These are phyloP conservation scores for Aspergillus alliaceus DNA, from an alignment of 2,329 filamentous ascomycete genomes.

Conservation along the genomic window DNA sequence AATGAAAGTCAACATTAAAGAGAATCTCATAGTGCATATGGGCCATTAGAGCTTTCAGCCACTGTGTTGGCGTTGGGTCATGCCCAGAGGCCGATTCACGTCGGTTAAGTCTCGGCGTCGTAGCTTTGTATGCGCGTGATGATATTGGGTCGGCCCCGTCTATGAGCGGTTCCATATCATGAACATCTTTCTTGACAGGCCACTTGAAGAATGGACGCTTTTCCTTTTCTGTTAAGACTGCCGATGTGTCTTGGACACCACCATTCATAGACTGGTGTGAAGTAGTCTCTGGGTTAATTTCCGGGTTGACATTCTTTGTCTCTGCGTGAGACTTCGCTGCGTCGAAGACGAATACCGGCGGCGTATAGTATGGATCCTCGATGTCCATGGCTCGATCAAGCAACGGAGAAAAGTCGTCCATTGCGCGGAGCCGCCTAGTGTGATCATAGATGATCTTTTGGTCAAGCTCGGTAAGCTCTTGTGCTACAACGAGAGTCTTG, in stretches of 20 bases:
- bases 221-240: neutral
- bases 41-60: conserved; percentile 1
- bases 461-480: neutral
- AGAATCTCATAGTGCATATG: conserved; percentile 4
- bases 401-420: neutral
- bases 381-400: neutral
- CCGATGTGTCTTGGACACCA: neutral
- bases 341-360: neutral
- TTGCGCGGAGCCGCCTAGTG: neutral
- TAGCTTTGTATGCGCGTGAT: neutral
- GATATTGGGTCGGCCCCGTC: neutral
- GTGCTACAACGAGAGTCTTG: neutral
- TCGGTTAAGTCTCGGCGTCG: neutral
- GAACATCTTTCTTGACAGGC: neutral
- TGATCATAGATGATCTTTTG: neutral
- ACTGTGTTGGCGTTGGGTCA: neutral
- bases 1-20: neutral
- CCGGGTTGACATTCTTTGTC: no score
- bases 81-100: neutral
- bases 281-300: no score
- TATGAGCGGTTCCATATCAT: neutral
- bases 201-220: neutral
- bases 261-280: neutral
- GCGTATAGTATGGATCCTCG: neutral
- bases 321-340: no score